Evolutionary conservation across 257 asterid genomes (phyloP).

Genomic region (Euphrasia confusa): DNA sequence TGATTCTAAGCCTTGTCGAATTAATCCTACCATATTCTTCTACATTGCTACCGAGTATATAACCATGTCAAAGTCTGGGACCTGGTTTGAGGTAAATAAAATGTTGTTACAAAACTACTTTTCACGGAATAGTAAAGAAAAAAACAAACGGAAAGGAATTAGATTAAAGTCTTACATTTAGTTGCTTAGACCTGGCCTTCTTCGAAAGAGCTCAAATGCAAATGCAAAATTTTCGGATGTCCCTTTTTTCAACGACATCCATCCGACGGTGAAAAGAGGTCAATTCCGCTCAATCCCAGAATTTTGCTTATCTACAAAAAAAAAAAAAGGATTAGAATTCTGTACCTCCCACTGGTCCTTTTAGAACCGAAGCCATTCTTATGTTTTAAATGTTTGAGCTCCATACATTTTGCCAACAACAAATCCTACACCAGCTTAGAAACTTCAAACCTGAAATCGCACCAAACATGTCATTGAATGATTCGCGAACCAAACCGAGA

Average conservation of each 20-base stretch:
- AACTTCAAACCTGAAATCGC: conserved; percentile 57
- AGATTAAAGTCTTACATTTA: conserved; percentile 43
- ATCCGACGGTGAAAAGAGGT: conserved; percentile 94
- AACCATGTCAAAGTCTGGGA: conserved; percentile 77
- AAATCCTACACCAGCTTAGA: conserved; percentile 63
- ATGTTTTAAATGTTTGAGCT: conserved; percentile 55
- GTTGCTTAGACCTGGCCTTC: conserved; percentile 74
- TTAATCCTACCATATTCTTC: conserved; percentile 68
- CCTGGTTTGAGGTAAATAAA: conserved; percentile 35
- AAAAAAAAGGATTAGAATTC: conserved; percentile 12
- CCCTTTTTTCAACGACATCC: conserved; percentile 82
- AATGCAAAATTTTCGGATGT: conserved; percentile 78
- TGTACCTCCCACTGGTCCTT: conserved; percentile 74
- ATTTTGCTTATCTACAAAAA: conserved; percentile 64
- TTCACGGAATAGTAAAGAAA: neutral
- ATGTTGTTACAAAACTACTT: conserved; percentile 4
- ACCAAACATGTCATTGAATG: conserved; percentile 12
- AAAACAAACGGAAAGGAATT: conserved; percentile 4
- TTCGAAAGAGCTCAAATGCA: conserved; percentile 81
- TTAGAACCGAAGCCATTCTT: conserved; percentile 50
- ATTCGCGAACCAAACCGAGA: neutral
- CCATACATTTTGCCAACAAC: conserved; percentile 61
- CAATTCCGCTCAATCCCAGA: conserved; percentile 84
- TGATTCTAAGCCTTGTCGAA: conserved; percentile 70
- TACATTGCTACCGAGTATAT: conserved; percentile 66